phyloP scores from a whole-genome alignment of 257 asterid genomes.

The Solanum peruvianum region DNA sequence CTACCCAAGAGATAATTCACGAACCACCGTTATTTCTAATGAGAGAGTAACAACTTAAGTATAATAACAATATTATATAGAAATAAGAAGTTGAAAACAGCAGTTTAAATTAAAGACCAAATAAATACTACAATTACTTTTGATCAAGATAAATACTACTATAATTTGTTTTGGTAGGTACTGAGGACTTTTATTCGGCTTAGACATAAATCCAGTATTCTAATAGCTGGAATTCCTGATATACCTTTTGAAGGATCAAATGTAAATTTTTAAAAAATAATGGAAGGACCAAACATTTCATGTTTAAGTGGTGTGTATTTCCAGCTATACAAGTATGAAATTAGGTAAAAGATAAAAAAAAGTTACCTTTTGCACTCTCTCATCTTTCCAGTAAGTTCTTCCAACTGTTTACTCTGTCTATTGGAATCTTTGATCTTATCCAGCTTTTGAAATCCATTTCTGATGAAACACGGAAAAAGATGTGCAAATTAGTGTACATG shows the following conservation, averaged over 20 bases:
- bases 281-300: neutral
- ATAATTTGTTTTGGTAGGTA: neutral
- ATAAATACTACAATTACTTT: neutral
- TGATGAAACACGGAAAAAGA: slow-evolving; percentile 2
- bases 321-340: neutral
- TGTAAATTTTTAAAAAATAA: neutral
- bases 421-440: slow-evolving; percentile 84
- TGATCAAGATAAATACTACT: neutral
- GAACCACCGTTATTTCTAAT: neutral
- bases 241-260: neutral
- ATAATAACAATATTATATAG: neutral
- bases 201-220: neutral
- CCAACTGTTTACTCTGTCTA: slow-evolving; percentile 89
- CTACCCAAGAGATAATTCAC: neutral
- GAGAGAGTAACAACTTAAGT: neutral
- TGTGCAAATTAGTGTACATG: neutral
- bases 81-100: neutral
- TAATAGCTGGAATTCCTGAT: neutral
- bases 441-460: slow-evolving; percentile 94
- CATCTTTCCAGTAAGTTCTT: slow-evolving; percentile 90
- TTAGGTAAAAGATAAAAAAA: neutral
- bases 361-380: slow-evolving; percentile 84
- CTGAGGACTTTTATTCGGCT: neutral
- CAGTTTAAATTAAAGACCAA: neutral
- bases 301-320: neutral